Conservation (phyloP, 345 rosid genomes). For the Ceriops decandra region DNA sequence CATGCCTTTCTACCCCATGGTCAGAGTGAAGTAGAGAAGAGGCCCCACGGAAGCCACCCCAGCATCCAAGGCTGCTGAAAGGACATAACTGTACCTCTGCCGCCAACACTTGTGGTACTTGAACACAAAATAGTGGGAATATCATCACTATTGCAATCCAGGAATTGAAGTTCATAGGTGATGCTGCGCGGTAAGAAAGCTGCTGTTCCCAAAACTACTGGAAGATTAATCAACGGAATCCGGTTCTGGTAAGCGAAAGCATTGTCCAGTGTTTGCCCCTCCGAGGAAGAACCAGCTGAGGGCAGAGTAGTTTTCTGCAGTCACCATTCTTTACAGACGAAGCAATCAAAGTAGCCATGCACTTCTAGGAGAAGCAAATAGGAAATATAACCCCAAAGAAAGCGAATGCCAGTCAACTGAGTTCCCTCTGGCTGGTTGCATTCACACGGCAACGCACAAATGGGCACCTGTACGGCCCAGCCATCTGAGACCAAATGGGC, state of each 20-base stretch:
- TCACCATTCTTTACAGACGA: slow-evolving; percentile 56
- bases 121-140: slow-evolving; percentile 51
- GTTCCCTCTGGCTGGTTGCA: not conserved
- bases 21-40: slow-evolving; percentile 43
- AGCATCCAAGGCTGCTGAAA: slow-evolving; percentile 56
- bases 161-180: slow-evolving; percentile 48
- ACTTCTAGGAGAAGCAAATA: slow-evolving; percentile 13
- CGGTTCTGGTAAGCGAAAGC: slow-evolving; percentile 44
- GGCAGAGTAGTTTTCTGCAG: slow-evolving; percentile 42
- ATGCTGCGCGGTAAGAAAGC: slow-evolving; percentile 55
- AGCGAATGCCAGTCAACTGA: not conserved
- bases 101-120: slow-evolving; percentile 48
- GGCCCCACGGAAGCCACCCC: slow-evolving; percentile 62
- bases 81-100: slow-evolving; percentile 60
- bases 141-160: slow-evolving; percentile 42
- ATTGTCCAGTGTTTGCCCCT: slow-evolving; percentile 38
- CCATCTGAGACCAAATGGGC: too few species aligned
- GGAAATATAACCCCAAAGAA: not conserved
- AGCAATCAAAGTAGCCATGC: slow-evolving; percentile 47
- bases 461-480: not conserved
- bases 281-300: slow-evolving; percentile 60
- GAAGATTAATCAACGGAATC: slow-evolving; percentile 51
- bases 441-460: not conserved
- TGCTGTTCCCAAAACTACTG: slow-evolving; percentile 47
- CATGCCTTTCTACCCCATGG: slow-evolving; percentile 27